These are phyloP conservation scores for Fagopyrum esculentum DNA, from an alignment of 148 eudicot genomes.

Conservation along the genomic window DNA sequence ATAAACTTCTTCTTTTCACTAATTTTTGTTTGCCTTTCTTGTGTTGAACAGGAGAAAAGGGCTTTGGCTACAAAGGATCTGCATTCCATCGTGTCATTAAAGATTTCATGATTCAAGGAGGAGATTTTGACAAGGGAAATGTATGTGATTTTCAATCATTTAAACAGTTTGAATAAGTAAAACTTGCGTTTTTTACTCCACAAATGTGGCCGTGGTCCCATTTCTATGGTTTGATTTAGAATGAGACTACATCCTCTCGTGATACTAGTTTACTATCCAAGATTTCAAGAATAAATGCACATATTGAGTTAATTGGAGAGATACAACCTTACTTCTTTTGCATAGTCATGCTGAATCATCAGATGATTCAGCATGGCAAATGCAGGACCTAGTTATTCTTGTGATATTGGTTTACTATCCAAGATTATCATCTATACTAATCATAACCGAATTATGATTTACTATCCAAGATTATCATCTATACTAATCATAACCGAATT, in stretches of 20 bases:
- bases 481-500: too few species aligned
- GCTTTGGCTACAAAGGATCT: constrained; percentile 88
- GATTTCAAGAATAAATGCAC: background rate
- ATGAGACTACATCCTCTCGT: background rate
- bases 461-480: too few species aligned
- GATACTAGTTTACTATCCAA: background rate
- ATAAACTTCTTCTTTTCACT: constrained; percentile 9
- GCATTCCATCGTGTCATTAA: constrained; percentile 92
- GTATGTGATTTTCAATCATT: constrained; percentile 29
- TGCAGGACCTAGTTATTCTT: too few species aligned
- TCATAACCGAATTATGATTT: too few species aligned
- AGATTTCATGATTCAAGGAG: constrained; percentile 98
- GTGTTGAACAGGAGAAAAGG: constrained; percentile 67
- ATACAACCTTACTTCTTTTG: background rate
- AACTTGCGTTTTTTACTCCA: background rate
- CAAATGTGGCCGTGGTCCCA: background rate
- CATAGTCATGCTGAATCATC: background rate
- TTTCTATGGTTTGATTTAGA: background rate
- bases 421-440: too few species aligned
- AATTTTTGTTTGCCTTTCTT: background rate
- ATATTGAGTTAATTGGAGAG: background rate
- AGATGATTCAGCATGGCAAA: too few species aligned
- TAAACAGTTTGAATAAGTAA: background rate
- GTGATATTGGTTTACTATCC: too few species aligned
- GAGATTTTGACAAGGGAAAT: constrained; percentile 96